Base-by-base conservation (phyloP, 352 stramenopile species). In the Globisporangium solare region DNA sequence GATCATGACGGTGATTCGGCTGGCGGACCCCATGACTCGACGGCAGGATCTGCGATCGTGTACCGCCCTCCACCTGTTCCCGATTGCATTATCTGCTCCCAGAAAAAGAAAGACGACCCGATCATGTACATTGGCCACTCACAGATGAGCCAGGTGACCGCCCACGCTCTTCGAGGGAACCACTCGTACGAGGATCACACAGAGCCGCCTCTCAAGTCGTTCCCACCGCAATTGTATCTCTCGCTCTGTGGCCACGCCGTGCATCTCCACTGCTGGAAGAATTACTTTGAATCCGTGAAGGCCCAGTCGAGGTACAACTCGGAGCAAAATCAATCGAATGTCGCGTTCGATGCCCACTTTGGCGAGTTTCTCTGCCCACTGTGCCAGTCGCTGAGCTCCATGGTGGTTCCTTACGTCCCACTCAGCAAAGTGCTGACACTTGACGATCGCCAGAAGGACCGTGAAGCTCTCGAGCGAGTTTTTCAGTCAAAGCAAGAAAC, bases 291-390 rank as follows among this genome's bases (percentile, higher is more conserved):
- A n/a, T 92, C 86, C 13, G 77, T 97, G 21, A 71, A 70, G 40
- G 72, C 86, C 12, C 81, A 94, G 58, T 86, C 77, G 21, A 70
- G 66, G 13, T 83, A 79, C 55, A 86, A 88, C 37, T 50, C 88
- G 17, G 80, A 89, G 61, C 76, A 92, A 51, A 84, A 66, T 22
- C 79, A 89, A 61, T 82, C 77, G 18, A 89, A 88, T 46, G 88
- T 95, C 17, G 85, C 86, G 14, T 93, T 96, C 27, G 85, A 97
- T 51, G 79, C 92, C 0, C 62, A 89, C 41, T 82, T 83, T 47
- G 79, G 83, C 13, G 89, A 97, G 64, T 97, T 96, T 51, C 68
- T 97, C 14, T 97, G 90, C 47, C 90, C 90, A 5, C 63, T 97
- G 15, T 97, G 90, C 54, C 94, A 97, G 60, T 74, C 76, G 14